Evolutionary conservation across 1,139 yeast species (phyloP), one percentile per base, ranked within the genome.

Genomic region (Saccharomyces hybrid): DNA sequence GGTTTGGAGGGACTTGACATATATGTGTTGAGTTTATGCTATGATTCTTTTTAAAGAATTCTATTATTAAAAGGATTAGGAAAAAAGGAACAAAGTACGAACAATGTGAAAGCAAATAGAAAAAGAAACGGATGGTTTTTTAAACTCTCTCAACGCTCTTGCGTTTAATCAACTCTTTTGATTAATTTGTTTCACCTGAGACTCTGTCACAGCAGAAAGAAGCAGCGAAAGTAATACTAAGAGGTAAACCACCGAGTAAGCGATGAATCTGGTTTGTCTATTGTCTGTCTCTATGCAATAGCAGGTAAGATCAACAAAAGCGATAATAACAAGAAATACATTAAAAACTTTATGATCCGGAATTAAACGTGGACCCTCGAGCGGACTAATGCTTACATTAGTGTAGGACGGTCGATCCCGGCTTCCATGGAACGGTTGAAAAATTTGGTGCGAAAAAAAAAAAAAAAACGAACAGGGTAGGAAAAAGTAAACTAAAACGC

Each of bases 1-100:
- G 55, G 47, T 31, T 46, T 52, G 25, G 50, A 51, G 41, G 52
- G 32, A 49, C 34, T 47, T 42, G 53, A 27, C 52, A 48, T 51
- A 38, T 38, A 38, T 38, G 44, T 38, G 23, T 38, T 20, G 44
- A 38, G 44, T 16, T 5, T 38, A 38, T 38, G 26, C 44, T 38
- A 38, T 38, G 25, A 11, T 16, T 38, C 44, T 38, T 20, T 20
- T 38, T 20, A 5, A 38, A 38, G 13, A 16, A 9, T 38, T 38
- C 25, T 20, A 16, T 38, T 20, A 4, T 13, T 38, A 6, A 9
- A 38, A 9, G 11, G 11, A 9, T 38, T 38, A 26, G 20, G 44
- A 9, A n/a, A 11, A 11, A 38, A 38, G 20, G 26, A 38, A 38
- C 44, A 9, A 38, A 38, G 13, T 14, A 38, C 41, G 13, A 20